Evolutionary conservation across 2,329 filamentous ascomycete genomes (phyloP), one percentile per base, ranked within the genome.

Genomic region (Colletotrichum abscissum): DNA sequence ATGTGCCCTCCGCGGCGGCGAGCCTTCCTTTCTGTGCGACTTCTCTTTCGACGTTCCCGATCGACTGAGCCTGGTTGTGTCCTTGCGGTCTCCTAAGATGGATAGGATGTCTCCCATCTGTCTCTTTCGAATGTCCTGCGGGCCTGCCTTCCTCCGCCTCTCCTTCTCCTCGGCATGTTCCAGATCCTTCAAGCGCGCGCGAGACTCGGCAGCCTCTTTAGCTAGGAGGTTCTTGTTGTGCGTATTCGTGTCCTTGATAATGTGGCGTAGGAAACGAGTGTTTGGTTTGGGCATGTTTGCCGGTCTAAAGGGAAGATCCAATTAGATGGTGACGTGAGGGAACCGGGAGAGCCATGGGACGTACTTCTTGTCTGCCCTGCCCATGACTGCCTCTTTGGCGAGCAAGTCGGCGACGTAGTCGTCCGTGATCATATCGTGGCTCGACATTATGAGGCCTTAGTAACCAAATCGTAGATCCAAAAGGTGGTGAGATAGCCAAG

Each of bases 171-270:
- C 85, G 33, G 84, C 83, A 63, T 81, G 82, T 69, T 90, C 88
- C 56, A 95, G 83, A 68, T 88, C 86, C 76, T 89, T 89, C 68
- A 97, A 88, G 24, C 94, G 91, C 4, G 91, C 91, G 74, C 88
- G 88, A 0, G 95, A 92, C 76, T 98, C 95, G 60, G 93, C 91
- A 30, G 92, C 92, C 81, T 98, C 96, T 79, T 92, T 97, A 1
- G 93, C 94, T 22, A 95, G 90, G 35, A 98, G 86, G 1, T 94
- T 93, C 28, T 93, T 91, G 88, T 99, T 99, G 83, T 99, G 96
- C 67, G 84, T 93, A 78, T 97, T 93, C 9, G 95, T 97, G 76
- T 97, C 93, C 75, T 92, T 93, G 74, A 99, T 94, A 69, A 98
- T 94, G 78, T 97, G 93, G 71, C 92, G 92, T 55, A 99, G 85